Base-by-base conservation (phyloP, 495 filamentous ascomycete species). In the Penicillium pulvis region DNA sequence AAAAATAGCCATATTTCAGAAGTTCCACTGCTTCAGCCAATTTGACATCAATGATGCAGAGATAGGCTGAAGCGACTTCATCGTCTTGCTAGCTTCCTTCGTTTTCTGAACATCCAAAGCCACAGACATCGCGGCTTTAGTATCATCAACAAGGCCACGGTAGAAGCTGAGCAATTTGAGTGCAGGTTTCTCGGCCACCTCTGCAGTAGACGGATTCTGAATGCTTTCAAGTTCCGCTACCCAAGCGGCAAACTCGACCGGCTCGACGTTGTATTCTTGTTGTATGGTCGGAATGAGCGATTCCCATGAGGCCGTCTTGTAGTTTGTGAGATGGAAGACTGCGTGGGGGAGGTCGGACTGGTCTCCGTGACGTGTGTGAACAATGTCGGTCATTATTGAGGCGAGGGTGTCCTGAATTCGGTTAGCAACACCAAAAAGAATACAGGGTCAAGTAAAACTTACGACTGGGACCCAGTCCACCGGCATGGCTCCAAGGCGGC, bases 321-420 rank as follows among this genome's bases (percentile, higher is more conserved):
- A 62, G 42, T 75, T 75, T 0, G 68, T 67, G 16, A 75, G 49
- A 46, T 75, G 73, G 41, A 68, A 72, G 16, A 67, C 59, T 8
- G 64, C 57, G 7, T 48, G 48, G 2, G 46, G 49, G 10, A 20
- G 5, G 3, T 58, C 45, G 28, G 52, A 42, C 1, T 12, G 44
- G 23, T 41, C 43, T 11, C 14, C 28, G 36, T 68, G 65, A 24
- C 65, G 53, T 24, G 54, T 41, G 39, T 68, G 39, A 11, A 68
- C 52, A 7, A 65, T 62, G 12, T 68, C 65, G 26, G 51, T 51
- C 55, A 68, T 60, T 12, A 68, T 64, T 11, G 57, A 51, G 11
- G 65, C 55, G 24, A 68, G 54, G 1, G 54, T 65, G 28, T 68
- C 62, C 64, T 67, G 45, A 26, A 24, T 23, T 24, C 4, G n/a